Evolutionary conservation across 176 grass and related monocot genomes (phyloP), one percentile per base, ranked within the genome.

Genomic region (Pontederia paniculata): DNA sequence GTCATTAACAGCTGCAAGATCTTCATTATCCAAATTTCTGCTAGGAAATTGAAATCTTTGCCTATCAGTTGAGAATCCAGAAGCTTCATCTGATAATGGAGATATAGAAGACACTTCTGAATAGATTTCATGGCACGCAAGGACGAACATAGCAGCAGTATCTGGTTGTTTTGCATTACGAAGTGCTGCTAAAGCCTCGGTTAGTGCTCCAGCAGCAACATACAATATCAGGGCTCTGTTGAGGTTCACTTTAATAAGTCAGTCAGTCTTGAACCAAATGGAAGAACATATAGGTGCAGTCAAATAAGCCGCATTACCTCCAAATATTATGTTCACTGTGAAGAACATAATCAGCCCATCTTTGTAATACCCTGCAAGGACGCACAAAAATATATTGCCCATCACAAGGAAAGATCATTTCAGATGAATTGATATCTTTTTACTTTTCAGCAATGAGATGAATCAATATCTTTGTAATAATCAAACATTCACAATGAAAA

Each of bases 51-150:
- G 54, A 58, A 98, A 81, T 65, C 73, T 88, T 50, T 55, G 72
- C 4, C 49, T 63, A 52, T 66, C 77, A 9, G 12, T 23, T 19
- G 22, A 25, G 0, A 22, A 60, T 68, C 17, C 60, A 44, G 63
- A 58, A 0, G 28, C 25, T 28, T 86, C 80, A 23, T 69, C 71
- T 0, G 15, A 37, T 0, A 58, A 28, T 63, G 63, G 48, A 21
- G 78, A 54, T 58, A 51, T 66, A n/a, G 42, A 17, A 1, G 68
- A 55, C 10, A 69, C 74, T 67, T 84, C 86, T 48, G 77, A 67
- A 64, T 84, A 79, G 23, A 90, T 91, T 61, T 97, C 93, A 66
- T 97, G 93, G 69, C 93, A 90, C 14, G 93, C 93, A 72, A 97
- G 86, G 74, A 97, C 76, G 70, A 88, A 97, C 74, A 97, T 66